Evolutionary conservation across 2,329 filamentous ascomycete species (phyloP).

Genomic region (Paraphoma chrysanthemicola): DNA sequence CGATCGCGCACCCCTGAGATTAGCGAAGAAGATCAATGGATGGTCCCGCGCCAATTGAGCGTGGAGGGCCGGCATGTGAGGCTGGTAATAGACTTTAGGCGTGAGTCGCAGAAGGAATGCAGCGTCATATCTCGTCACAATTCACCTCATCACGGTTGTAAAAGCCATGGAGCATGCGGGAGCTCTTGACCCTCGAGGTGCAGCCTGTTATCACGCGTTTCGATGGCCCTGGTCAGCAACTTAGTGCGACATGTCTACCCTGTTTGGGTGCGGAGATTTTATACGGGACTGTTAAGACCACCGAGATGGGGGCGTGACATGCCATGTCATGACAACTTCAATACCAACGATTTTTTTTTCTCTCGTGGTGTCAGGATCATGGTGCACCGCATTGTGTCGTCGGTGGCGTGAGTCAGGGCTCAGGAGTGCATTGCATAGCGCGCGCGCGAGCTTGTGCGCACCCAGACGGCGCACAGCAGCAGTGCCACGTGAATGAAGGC

Average conservation of each 20-base stretch:
- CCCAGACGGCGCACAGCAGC: background rate
- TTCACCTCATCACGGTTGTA: no score
- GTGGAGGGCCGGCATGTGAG: background rate
- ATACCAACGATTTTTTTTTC: no score
- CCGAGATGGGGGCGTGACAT: background rate
- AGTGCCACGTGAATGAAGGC: background rate
- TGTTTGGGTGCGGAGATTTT: background rate
- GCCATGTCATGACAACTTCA: no score
- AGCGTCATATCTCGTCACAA: no score
- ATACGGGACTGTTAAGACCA: background rate
- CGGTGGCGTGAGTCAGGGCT: constrained; percentile 3
- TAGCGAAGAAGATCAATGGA: constrained; percentile 8
- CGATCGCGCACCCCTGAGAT: constrained; percentile 12
- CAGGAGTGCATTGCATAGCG: background rate
- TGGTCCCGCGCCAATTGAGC: constrained; percentile 4
- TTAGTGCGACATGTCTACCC: background rate
- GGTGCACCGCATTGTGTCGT: background rate
- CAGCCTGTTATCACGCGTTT: background rate
- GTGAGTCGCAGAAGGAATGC: no score
- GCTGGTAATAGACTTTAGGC: background rate
- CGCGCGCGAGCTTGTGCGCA: no score
- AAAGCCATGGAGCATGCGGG: no score
- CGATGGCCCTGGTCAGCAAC: background rate
- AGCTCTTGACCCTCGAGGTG: background rate
- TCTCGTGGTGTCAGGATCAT: no score